Conservation (phyloP, 2,329 filamentous ascomycete genomes). For the Aureobasidium sp. region DNA sequence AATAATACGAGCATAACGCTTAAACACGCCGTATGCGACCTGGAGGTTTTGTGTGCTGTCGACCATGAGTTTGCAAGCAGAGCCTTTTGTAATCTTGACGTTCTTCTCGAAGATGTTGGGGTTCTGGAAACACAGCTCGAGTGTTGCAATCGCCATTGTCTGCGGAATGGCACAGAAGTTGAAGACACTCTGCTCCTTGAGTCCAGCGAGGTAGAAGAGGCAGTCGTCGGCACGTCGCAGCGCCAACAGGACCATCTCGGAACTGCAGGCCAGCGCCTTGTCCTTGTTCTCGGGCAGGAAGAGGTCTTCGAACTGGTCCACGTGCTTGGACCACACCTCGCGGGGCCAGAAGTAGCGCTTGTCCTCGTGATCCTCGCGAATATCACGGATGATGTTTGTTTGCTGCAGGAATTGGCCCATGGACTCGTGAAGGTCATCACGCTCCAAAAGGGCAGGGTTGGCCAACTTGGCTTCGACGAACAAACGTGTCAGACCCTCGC, state of each 20-base stretch:
- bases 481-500: slow-evolving; percentile 80
- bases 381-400: slow-evolving; percentile 96
- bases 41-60: slow-evolving; percentile 86
- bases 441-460: slow-evolving; percentile 72
- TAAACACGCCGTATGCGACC: slow-evolving; percentile 74
- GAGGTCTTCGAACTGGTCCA: slow-evolving; percentile 79
- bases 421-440: slow-evolving; percentile 75
- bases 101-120: slow-evolving; percentile 75
- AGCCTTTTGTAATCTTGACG: slow-evolving; percentile 93
- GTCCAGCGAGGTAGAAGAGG: slow-evolving; percentile 92
- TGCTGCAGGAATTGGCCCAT: slow-evolving; percentile 98
- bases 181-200: slow-evolving; percentile 94
- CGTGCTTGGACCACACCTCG: slow-evolving; percentile 95
- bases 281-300: slow-evolving; percentile 73
- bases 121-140: slow-evolving; percentile 89
- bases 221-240: slow-evolving; percentile 83
- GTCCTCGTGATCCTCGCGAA: slow-evolving; percentile 82
- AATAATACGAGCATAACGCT: slow-evolving; percentile 67
- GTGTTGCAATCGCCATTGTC: slow-evolving; percentile 90
- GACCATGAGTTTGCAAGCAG: slow-evolving; percentile 84
- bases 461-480: slow-evolving; percentile 83
- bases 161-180: slow-evolving; percentile 98
- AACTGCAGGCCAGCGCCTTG: slow-evolving; percentile 73
- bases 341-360: slow-evolving; percentile 87
- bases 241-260: slow-evolving; percentile 89